Percentiles rank a stretch among this genome's conserved stretches.
phyloP scores from a whole-genome alignment of 192 early-diverging fungal genomes.

The Rhizophlyctis rosea region DNA sequence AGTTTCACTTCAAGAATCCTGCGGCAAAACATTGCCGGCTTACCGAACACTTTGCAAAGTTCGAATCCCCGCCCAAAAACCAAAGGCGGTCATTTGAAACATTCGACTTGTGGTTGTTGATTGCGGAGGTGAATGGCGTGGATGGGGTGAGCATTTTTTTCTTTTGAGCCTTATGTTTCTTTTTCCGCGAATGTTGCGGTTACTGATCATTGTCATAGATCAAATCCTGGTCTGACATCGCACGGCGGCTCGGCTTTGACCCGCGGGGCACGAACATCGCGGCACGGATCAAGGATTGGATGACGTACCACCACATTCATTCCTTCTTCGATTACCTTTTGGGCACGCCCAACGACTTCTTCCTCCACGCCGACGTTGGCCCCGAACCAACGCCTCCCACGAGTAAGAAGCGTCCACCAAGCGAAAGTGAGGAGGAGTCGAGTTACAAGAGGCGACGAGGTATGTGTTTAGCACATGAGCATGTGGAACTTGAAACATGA shows the following conservation, averaged over 20 bases:
- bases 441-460: not conserved
- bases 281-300: slow-evolving; percentile 41
- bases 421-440: not conserved
- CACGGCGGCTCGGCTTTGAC: slow-evolving; percentile 35
- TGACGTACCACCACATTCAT: slow-evolving; percentile 38
- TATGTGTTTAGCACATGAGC: not conserved
- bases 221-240: slow-evolving; percentile 37
- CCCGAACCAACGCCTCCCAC: no score
- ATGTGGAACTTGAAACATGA: not conserved
- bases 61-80: slow-evolving; percentile 35
- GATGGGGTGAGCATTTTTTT: slow-evolving; percentile 21
- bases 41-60: slow-evolving; percentile 36
- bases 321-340: slow-evolving; percentile 39
- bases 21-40: slow-evolving; percentile 22
- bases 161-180: slow-evolving; percentile 1
- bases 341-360: slow-evolving; percentile 34
- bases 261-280: slow-evolving; percentile 42
- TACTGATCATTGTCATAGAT: slow-evolving; percentile 7
- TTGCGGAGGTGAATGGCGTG: slow-evolving; percentile 33
- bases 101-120: slow-evolving; percentile 29
- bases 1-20: slow-evolving; percentile 26
- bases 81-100: slow-evolving; percentile 37
- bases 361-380: no score
- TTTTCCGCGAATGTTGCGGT: no score
- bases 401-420: no score